Evolutionary conservation across 1,139 yeast species (phyloP).

Genomic region (Schizosaccharomyces versatilis): DNA sequence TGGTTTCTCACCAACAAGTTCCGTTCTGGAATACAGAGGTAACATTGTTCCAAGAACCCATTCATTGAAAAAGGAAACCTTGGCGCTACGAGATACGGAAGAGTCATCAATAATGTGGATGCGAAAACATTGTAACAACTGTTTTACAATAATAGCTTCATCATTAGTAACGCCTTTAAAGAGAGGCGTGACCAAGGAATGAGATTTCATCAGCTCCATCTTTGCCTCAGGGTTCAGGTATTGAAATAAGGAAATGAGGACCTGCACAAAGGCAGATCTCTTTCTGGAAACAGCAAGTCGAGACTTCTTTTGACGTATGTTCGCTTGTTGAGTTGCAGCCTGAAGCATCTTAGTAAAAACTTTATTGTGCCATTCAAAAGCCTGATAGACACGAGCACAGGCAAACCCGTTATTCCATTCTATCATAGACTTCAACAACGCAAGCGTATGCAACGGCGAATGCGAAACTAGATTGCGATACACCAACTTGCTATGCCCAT

Average conservation of each 20-base stretch:
- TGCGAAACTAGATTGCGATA: not conserved
- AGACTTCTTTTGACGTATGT: not conserved
- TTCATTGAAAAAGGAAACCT: constrained; percentile 60
- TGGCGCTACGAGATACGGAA: constrained; percentile 43
- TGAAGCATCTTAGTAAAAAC: not conserved
- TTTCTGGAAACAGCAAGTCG: not conserved
- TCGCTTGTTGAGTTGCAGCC: not conserved
- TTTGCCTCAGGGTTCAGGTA: not conserved
- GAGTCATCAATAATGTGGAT: constrained; percentile 33
- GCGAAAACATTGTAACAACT: constrained; percentile 29
- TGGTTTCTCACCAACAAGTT: constrained; percentile 9
- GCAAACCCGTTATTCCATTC: not conserved
- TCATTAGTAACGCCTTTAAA: constrained; percentile 39
- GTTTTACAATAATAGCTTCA: constrained; percentile 24
- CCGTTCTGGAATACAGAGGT: constrained; percentile 12
- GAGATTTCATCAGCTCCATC: not conserved
- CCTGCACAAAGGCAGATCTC: not conserved
- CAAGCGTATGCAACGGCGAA: constrained; percentile 1
- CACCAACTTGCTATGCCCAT: not conserved
- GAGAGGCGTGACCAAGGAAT: constrained; percentile 20
- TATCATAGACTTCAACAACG: not conserved
- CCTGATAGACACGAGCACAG: not conserved
- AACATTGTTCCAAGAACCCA: constrained; percentile 37
- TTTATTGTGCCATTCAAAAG: not conserved
- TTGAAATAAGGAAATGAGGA: not conserved